These are phyloP conservation scores for Exophiala aquamarina DNA, from an alignment of 2,329 filamentous ascomycete genomes.

Conservation along the genomic window DNA sequence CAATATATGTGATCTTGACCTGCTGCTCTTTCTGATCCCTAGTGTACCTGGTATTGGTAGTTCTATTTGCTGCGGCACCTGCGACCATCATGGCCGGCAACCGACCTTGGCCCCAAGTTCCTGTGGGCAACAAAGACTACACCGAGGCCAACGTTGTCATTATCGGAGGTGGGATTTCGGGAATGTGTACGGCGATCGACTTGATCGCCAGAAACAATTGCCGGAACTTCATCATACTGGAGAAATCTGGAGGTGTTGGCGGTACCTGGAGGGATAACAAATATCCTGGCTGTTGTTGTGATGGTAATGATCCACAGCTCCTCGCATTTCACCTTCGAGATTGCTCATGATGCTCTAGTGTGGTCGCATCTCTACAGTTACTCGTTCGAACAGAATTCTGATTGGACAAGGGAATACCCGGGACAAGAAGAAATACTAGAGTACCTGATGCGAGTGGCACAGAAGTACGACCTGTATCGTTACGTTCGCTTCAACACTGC, in stretches of 20 bases:
- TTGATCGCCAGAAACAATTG: slow-evolving; percentile 50
- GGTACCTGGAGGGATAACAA: slow-evolving; percentile 29
- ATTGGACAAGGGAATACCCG: slow-evolving; percentile 59
- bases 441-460: slow-evolving; percentile 48
- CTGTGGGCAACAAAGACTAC: slow-evolving; percentile 31
- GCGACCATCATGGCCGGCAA: slow-evolving; percentile 19
- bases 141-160: slow-evolving; percentile 57
- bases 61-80: neutral
- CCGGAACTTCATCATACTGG: slow-evolving; percentile 56
- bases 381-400: slow-evolving; percentile 60
- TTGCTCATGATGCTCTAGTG: slow-evolving; percentile 32
- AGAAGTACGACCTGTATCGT: slow-evolving; percentile 45
- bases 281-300: slow-evolving; percentile 54
- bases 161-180: slow-evolving; percentile 57
- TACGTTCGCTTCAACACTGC: slow-evolving; percentile 60
- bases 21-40: too few species aligned
- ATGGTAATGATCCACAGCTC: slow-evolving; percentile 28
- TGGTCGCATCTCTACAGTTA: slow-evolving; percentile 59
- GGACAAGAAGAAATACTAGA: slow-evolving; percentile 59
- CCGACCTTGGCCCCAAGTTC: slow-evolving; percentile 26
- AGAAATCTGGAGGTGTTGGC: slow-evolving; percentile 55
- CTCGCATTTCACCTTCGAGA: too few species aligned
- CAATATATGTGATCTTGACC: too few species aligned
- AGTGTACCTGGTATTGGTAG: neutral
- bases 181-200: slow-evolving; percentile 46